Percentiles rank a stretch among this genome's conserved stretches.
These are phyloP conservation scores for Monosporascus sp. DNA, from an alignment of 2,329 filamentous ascomycete genomes.

Conservation along the genomic window DNA sequence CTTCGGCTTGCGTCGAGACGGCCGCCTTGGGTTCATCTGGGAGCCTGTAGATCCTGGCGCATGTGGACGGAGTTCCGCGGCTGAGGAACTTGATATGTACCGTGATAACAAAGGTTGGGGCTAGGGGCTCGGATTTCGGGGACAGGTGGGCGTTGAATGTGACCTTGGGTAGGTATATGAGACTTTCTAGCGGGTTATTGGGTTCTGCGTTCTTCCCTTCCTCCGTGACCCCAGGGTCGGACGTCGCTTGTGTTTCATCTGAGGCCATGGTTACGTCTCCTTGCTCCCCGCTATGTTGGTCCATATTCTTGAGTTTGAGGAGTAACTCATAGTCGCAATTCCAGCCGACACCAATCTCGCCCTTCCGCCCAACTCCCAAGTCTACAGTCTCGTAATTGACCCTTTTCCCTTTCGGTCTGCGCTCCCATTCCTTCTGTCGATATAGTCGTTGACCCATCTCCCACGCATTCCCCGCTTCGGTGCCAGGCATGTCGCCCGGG, in stretches of 20 bases:
- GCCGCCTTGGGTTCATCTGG: constrained; percentile 35
- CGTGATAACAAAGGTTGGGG: constrained; percentile 44
- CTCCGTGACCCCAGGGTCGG: background rate
- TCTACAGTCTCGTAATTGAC: constrained; percentile 69
- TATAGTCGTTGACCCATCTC: constrained; percentile 59
- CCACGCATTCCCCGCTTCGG: constrained; percentile 73
- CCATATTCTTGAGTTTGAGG: constrained; percentile 33
- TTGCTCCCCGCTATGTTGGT: constrained; percentile 11
- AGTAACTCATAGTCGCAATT: constrained; percentile 76
- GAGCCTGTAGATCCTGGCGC: constrained; percentile 82
- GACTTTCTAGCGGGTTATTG: constrained; percentile 16
- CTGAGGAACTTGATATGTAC: constrained; percentile 62
- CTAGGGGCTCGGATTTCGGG: constrained; percentile 18
- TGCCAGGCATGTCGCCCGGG: constrained; percentile 77
- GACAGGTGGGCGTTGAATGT: constrained; percentile 29
- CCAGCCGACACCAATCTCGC: constrained; percentile 78
- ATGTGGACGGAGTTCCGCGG: constrained; percentile 64
- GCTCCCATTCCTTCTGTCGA: constrained; percentile 63
- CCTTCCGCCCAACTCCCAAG: constrained; percentile 66
- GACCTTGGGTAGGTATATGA: constrained; percentile 33
- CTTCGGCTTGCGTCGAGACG: constrained; percentile 30
- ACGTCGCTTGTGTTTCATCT: constrained; percentile 2
- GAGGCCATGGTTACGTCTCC: constrained; percentile 8
- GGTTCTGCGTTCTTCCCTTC: background rate
- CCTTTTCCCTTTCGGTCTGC: constrained; percentile 75